These are phyloP conservation scores for Ramaria sp. DNA, from an alignment of 768 basidiomycete genomes.

Conservation along the genomic window DNA sequence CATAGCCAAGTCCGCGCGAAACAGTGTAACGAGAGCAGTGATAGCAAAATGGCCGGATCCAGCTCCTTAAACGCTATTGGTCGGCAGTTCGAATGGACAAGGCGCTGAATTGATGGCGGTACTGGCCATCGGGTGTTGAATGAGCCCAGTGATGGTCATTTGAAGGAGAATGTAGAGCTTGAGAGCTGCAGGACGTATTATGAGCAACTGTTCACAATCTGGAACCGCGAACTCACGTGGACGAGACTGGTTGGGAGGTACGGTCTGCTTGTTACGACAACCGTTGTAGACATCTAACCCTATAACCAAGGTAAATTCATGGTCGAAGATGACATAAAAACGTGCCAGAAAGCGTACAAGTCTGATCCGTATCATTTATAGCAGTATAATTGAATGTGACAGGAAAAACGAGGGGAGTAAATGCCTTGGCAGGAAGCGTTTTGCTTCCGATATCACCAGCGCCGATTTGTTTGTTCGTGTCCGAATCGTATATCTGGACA, in stretches of 20 bases:
- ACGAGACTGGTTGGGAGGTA: constrained; percentile 36
- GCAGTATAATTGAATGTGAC: constrained; percentile 79
- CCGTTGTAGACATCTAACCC: constrained; percentile 70
- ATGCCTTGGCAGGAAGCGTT: constrained; percentile 55
- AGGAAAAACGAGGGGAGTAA: constrained; percentile 58
- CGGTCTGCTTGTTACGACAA: constrained; percentile 49
- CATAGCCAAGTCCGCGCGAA: neutral
- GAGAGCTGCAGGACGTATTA: constrained; percentile 25
- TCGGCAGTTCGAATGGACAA: constrained; percentile 60
- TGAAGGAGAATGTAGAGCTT: constrained; percentile 54
- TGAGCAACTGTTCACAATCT: neutral
- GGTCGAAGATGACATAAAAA: constrained; percentile 1
- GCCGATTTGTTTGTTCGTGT: constrained; percentile 53
- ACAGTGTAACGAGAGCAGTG: neutral
- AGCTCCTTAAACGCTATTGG: constrained; percentile 31
- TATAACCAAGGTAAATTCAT: constrained; percentile 19
- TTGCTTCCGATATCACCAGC: constrained; percentile 48
- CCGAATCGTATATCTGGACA: constrained; percentile 61
- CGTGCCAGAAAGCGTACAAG: constrained; percentile 43
- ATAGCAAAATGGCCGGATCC: neutral
- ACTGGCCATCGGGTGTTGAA: constrained; percentile 38
- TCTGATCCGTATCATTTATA: constrained; percentile 68
- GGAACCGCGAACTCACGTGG: constrained; percentile 37
- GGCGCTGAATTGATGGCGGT: constrained; percentile 47
- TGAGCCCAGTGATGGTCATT: constrained; percentile 62